Conservation (phyloP, 768 basidiomycete genomes). For the Daedalea quercina region DNA sequence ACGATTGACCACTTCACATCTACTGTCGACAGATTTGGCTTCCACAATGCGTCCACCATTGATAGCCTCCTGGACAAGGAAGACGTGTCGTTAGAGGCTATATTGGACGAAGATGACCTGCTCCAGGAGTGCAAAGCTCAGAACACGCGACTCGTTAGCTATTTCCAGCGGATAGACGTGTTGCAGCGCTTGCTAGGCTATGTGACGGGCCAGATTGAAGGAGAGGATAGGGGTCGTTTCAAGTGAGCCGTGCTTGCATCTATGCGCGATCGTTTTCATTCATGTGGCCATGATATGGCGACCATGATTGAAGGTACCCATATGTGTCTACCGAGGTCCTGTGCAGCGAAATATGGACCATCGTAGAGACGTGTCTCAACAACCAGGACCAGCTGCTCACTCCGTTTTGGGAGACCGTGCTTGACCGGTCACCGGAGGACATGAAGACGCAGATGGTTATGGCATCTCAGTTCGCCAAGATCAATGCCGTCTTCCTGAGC, state of each 20-base stretch:
- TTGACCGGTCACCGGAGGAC: constrained; percentile 75
- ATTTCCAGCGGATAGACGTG: constrained; percentile 78
- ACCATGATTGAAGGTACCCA: constrained; percentile 59
- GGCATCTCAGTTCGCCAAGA: constrained; percentile 91
- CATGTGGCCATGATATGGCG: constrained; percentile 5
- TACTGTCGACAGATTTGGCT: constrained; percentile 64
- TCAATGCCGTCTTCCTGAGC: constrained; percentile 80
- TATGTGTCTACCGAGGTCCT: constrained; percentile 92
- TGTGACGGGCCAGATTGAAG: constrained; percentile 82
- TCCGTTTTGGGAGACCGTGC: constrained; percentile 89
- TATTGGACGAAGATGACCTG: constrained; percentile 91
- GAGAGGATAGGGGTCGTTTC: constrained; percentile 70
- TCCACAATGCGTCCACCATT: constrained; percentile 83
- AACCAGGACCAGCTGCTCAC: constrained; percentile 64
- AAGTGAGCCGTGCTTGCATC: constrained; percentile 48
- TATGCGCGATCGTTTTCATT: not conserved
- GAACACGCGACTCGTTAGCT: constrained; percentile 84
- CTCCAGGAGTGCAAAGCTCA: constrained; percentile 94
- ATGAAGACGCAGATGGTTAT: constrained; percentile 84
- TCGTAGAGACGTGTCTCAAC: constrained; percentile 82
- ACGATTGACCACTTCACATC: constrained; percentile 10
- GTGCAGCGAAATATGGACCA: constrained; percentile 93
- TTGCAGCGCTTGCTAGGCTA: constrained; percentile 76
- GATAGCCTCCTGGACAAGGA: constrained; percentile 89
- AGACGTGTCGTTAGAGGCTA: constrained; percentile 81